A percentile compares a stretch with the other conserved stretches of the same genome.
Evolutionary conservation across 176 grass and related monocot species (phyloP).

Genomic region (Oryza australiensis): DNA sequence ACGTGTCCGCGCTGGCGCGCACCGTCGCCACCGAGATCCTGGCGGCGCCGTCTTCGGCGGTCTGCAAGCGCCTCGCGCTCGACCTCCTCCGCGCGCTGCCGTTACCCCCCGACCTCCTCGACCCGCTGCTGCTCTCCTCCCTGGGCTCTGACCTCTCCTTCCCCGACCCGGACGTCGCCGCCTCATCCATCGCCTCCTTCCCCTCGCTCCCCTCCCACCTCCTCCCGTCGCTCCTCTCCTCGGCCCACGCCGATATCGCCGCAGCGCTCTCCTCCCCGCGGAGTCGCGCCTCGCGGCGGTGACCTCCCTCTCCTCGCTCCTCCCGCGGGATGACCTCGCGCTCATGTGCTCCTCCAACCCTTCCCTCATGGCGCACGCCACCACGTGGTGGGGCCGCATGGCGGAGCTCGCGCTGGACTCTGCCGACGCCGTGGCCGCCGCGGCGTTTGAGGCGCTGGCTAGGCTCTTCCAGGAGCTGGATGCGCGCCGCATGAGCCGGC

Average conservation of each 20-base stretch:
- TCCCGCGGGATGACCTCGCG: conserved; percentile 81
- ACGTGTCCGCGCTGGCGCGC: conserved; percentile 86
- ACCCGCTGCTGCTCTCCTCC: conserved; percentile 71
- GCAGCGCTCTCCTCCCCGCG: conserved; percentile 57
- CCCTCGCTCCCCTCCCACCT: conserved; percentile 83
- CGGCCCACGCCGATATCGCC: conserved; percentile 64
- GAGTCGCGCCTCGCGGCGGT: conserved; percentile 74
- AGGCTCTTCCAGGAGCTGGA: conserved; percentile 96
- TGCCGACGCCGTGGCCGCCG: conserved; percentile 66
- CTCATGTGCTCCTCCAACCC: conserved; percentile 75
- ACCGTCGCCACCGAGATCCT: conserved; percentile 83
- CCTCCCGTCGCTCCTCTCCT: conserved; percentile 73
- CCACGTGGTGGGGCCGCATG: conserved; percentile 82
- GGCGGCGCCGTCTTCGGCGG: conserved; percentile 65
- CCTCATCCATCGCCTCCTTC: conserved; percentile 78
- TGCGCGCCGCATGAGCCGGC: conserved; percentile 83
- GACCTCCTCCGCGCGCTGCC: conserved; percentile 83
- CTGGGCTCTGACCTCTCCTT: conserved; percentile 87
- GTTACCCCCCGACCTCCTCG: conserved; percentile 74
- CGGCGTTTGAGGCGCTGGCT: conserved; percentile 76
- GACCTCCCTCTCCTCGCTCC: conserved; percentile 67
- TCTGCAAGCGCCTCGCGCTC: conserved; percentile 91
- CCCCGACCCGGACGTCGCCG: conserved; percentile 88
- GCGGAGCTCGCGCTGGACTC: conserved; percentile 66
- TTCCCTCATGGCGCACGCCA: conserved; percentile 77